These are phyloP conservation scores for Pseudogymnoascus verrucosus DNA, from an alignment of 2,329 filamentous ascomycete genomes.

Conservation along the genomic window DNA sequence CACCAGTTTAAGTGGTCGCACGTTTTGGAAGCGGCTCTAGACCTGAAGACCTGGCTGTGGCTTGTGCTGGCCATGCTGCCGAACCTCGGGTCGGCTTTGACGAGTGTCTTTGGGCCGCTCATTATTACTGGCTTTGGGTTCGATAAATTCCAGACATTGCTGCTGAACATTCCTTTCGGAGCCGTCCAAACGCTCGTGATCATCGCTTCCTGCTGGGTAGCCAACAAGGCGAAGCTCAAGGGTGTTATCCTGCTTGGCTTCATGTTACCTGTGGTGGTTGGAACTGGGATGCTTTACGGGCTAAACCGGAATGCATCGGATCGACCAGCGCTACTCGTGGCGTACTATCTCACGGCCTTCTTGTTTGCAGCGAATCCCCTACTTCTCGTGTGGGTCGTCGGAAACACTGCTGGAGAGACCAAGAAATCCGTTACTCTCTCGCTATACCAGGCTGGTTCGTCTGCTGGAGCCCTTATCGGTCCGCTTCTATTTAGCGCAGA, in stretches of 20 bases:
- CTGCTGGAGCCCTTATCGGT: conserved; percentile 59
- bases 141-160: conserved; percentile 1
- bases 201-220: conserved; percentile 49
- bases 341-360: conserved; percentile 60
- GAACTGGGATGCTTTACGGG: conserved; percentile 49
- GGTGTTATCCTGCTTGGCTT: conserved; percentile 44
- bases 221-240: conserved; percentile 50
- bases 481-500: conserved; percentile 52
- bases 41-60: conserved; percentile 51
- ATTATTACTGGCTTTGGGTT: conserved; percentile 10
- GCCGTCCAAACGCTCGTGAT: conserved; percentile 53
- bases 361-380: conserved; percentile 59
- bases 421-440: conserved; percentile 60
- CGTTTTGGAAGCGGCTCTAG: conserved; percentile 43
- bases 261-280: conserved; percentile 52
- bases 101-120: conserved; percentile 3
- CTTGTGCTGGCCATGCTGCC: conserved; percentile 7
- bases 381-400: conserved; percentile 60
- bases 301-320: conserved; percentile 38
- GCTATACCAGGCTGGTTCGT: conserved; percentile 54
- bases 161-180: conserved; percentile 38
- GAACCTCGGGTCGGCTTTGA: not conserved
- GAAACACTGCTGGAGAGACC: conserved; percentile 59
- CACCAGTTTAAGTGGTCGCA: conserved; percentile 52
- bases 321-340: conserved; percentile 44